Evolutionary conservation across 2,329 filamentous ascomycete genomes (phyloP), one percentile per base, ranked within the genome.

Genomic region (Fusarium buharicum): DNA sequence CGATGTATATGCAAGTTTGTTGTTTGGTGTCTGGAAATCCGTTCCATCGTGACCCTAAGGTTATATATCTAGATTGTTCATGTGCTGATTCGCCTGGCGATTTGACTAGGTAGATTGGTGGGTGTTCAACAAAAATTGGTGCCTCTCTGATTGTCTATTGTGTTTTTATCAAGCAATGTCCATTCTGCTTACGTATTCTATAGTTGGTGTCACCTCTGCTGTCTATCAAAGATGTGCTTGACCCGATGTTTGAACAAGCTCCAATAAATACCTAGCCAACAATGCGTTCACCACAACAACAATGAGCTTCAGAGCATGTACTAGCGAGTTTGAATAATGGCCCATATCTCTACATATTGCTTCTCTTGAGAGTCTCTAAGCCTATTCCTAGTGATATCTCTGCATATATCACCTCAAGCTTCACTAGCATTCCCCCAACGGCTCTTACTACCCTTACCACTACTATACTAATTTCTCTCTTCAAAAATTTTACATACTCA

Each of bases 141-240:
- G 6, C 27, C 43, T 60, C 12, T 28, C 27, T 60, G 34, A 27
- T 34, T 37, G 50, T 20, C n/a, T 27, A 45, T 40, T 37, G 45
- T 27, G 31, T 9, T 28, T 28, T 34, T 27, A 7, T 16, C 11
- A 9, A 28, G 14, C 24, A 30, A 6, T n/a, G 9, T 13, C 13
- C 3, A 24, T 17, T 18, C 6, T 36, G 11, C 43, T 37, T 27
- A 44, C 40, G 50, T 38, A 60, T 39, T 16, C 22, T 55, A 28
- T 33, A 43, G 43, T 55, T 60, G 46, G 57, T 60, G 55, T 60
- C 48, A 60, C 57, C 31, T 60, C 31, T 43, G 20, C 48, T 44
- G 28, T 43, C 31, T 49, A 59, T 39, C 22, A 24, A 24, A 30
- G 33, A 40, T 49, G 56, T 18, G 22, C 24, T 55, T 22, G 24